Base-by-base conservation (phyloP, 257 asterid genomes). In the Mitragyna speciosa region DNA sequence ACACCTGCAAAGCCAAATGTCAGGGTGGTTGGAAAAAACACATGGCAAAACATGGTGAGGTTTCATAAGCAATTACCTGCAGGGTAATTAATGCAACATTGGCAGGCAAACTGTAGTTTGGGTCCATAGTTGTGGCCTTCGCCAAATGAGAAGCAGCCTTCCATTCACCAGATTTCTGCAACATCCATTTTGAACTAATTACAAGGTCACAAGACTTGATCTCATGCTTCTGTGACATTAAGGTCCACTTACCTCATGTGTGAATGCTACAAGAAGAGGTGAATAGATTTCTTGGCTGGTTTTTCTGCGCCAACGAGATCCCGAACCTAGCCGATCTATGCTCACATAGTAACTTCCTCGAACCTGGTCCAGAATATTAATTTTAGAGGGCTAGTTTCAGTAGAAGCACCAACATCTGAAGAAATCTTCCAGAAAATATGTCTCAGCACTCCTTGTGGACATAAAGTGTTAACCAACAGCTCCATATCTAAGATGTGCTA, bases 271-370 rank as follows among this genome's bases (percentile, higher is more conserved):
- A 77, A 92, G 85, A 76, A 94, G 92, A 1, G 98, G 97, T 59
- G 98, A 94, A 83, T 94, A 92, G 85, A 94, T 85, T 87, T 94
- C 97, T 82, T 94, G 98, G 67, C 96, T 91, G 20, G 92, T 83
- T 75, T 91, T 91, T 86, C 98, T 82, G 47, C 98, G 89, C 98
- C 97, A 94, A 56, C 84, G 90, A 12, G 97, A 87, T 78, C 98
- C 97, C 31, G 85, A 77, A 74, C 96, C 91, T 33, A 82, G 85
- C 81, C 88, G 76, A 69, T 92, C 72, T 64, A 91, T 79, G 68
- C 91, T 86, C 65, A 89, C 58, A 73, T 89, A 92, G 82, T 94
- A 92, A 66, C 83, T 89, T 80, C 98, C 98, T 71, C 97, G 92
- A 75, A 92, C 89, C 98, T 94, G 89, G 64, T 43, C 73, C 63